Evolutionary conservation across 768 basidiomycete genomes (phyloP).

Genomic region (Aureoboletus auriporus): DNA sequence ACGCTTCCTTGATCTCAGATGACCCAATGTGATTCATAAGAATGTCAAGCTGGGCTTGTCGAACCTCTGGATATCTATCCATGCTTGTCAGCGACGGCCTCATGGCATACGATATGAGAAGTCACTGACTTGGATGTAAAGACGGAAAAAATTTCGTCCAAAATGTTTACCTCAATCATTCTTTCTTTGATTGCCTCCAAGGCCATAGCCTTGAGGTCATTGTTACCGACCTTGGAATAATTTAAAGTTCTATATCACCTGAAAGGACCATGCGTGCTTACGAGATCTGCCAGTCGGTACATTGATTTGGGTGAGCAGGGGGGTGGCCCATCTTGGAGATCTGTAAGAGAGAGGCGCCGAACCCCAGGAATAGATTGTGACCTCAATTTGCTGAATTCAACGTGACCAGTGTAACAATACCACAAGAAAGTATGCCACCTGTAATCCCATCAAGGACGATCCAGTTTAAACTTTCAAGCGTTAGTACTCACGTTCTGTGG

Average conservation of each 20-base stretch:
- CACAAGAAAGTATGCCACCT: constrained; percentile 16
- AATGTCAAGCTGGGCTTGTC: constrained; percentile 11
- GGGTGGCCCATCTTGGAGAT: constrained; percentile 2
- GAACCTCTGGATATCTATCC: constrained; percentile 17
- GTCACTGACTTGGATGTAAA: constrained; percentile 23
- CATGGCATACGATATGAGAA: neutral
- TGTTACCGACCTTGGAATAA: constrained; percentile 9
- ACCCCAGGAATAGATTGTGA: constrained; percentile 1
- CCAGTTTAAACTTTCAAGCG: neutral
- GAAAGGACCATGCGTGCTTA: constrained; percentile 1
- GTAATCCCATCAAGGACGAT: neutral
- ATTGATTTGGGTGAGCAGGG: constrained; percentile 36
- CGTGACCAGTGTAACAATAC: constrained; percentile 16
- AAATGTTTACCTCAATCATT: constrained; percentile 16
- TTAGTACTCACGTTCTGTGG: constrained; percentile 7
- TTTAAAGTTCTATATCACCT: neutral
- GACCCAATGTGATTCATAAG: constrained; percentile 8
- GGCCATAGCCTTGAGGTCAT: constrained; percentile 14
- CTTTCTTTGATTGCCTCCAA: constrained; percentile 16
- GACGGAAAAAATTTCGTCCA: constrained; percentile 24
- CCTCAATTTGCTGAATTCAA: constrained; percentile 9
- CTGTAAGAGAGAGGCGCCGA: neutral
- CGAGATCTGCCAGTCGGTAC: constrained; percentile 33
- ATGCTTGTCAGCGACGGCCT: neutral
- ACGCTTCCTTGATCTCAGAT: constrained; percentile 11